A percentile compares a stretch with the other conserved stretches of the same genome.
Evolutionary conservation across 768 basidiomycete genomes (phyloP).

Genomic region (Lentinula guzmanii): DNA sequence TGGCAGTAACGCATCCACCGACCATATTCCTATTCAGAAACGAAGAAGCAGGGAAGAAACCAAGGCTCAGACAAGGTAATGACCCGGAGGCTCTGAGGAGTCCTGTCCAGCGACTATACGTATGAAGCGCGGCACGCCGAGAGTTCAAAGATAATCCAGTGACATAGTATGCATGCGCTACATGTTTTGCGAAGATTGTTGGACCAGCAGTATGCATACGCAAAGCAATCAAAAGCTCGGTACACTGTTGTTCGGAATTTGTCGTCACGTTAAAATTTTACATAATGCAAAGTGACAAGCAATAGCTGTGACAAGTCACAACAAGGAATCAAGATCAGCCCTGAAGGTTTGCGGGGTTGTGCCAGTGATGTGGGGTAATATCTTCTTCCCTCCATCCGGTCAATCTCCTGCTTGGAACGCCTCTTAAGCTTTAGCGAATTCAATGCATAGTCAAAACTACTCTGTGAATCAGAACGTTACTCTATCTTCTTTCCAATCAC

Average conservation of each 20-base stretch:
- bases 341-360: not conserved
- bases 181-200: slow-evolving; percentile 24
- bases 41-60: not conserved
- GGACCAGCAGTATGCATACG: slow-evolving; percentile 27
- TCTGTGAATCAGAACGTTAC: no score
- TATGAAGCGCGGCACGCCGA: not conserved
- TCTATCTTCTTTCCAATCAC: no score
- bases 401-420: no score
- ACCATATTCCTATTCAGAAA: not conserved
- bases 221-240: slow-evolving; percentile 5
- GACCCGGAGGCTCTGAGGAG: not conserved
- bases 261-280: no score
- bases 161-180: slow-evolving; percentile 16
- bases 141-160: not conserved
- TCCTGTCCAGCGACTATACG: not conserved
- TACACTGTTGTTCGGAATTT: not conserved
- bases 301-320: not conserved
- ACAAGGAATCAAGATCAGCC: not conserved
- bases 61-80: not conserved
- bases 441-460: no score
- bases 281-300: no score
- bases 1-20: not conserved
- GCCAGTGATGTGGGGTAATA: no score
- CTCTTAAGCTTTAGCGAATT: no score
- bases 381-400: no score